Evolutionary conservation across 1,139 yeast genomes (phyloP).

Genomic region (Yamadazyma spencermartinsiae): DNA sequence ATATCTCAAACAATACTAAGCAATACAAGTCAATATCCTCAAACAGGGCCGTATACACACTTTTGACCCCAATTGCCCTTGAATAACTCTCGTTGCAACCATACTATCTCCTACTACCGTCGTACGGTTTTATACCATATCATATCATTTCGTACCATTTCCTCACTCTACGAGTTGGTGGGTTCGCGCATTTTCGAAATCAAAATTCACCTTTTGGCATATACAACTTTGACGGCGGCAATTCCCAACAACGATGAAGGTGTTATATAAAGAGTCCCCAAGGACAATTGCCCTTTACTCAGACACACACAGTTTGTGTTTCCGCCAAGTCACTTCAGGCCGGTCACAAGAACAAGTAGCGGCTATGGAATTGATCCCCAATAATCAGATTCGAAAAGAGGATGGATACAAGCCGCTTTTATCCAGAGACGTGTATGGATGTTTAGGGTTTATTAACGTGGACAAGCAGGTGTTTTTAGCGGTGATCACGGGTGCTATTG

Average conservation of each 20-base stretch:
- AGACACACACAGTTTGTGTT: conserved; percentile 48
- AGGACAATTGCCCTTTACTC: conserved; percentile 57
- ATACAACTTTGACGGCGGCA: no score
- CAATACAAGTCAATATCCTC: no score
- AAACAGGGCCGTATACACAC: no score
- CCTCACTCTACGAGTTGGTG: no score
- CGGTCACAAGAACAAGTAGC: conserved; percentile 35
- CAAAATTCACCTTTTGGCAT: no score
- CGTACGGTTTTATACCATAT: no score
- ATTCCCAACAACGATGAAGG: conserved; percentile 52
- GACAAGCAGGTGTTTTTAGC: conserved; percentile 71
- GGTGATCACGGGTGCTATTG: conserved; percentile 69
- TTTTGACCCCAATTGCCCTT: no score
- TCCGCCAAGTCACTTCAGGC: conserved; percentile 32
- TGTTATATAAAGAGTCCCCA: conserved; percentile 51
- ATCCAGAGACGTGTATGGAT: conserved; percentile 68
- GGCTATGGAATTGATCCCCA: conserved; percentile 53
- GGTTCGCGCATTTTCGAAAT: no score
- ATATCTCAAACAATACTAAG: no score
- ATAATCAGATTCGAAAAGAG: conserved; percentile 36
- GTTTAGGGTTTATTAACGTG: conserved; percentile 77
- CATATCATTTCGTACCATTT: no score
- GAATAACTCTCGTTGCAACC: no score
- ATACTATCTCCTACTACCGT: no score
- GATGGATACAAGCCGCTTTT: conserved; percentile 51